phyloP scores from a whole-genome alignment of 495 filamentous ascomycete genomes.

The Penicillium canescens region DNA sequence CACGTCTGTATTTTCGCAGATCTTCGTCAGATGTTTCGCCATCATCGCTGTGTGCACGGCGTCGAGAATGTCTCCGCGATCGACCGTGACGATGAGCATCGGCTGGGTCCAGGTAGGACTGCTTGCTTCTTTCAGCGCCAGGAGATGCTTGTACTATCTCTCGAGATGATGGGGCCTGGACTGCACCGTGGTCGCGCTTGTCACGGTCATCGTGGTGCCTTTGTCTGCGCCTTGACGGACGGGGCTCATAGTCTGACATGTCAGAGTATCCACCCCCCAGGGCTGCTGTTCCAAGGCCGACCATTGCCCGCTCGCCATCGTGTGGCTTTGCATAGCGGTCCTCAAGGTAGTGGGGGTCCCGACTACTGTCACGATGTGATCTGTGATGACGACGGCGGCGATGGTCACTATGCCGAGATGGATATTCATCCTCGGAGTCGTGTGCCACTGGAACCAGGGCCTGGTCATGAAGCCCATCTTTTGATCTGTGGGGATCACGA shows the following conservation, averaged over 20 bases:
- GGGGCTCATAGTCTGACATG: slow-evolving; percentile 35
- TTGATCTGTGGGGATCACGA: slow-evolving; percentile 28
- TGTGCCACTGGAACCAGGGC: slow-evolving; percentile 38
- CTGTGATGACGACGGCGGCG: slow-evolving; percentile 28
- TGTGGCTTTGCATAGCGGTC: slow-evolving; percentile 26
- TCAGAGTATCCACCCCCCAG: slow-evolving; percentile 41
- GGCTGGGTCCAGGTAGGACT: slow-evolving; percentile 19
- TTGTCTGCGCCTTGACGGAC: slow-evolving; percentile 11
- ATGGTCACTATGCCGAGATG: slow-evolving; percentile 24
- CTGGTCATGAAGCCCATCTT: slow-evolving; percentile 33
- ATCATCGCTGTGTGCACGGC: slow-evolving; percentile 31
- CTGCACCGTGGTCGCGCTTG: slow-evolving; percentile 13
- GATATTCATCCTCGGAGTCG: slow-evolving; percentile 41
- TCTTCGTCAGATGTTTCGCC: slow-evolving; percentile 40
- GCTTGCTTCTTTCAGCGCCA: slow-evolving; percentile 14
- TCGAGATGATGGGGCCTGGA: slow-evolving; percentile 15
- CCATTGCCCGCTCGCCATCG: slow-evolving; percentile 17
- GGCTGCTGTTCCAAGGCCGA: slow-evolving; percentile 44
- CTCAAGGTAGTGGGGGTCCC: slow-evolving; percentile 27
- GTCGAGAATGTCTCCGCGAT: slow-evolving; percentile 32
- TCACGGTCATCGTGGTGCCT: slow-evolving; percentile 9
- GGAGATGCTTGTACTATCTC: slow-evolving; percentile 8
- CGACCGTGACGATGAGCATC: slow-evolving; percentile 26
- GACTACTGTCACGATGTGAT: slow-evolving; percentile 22
- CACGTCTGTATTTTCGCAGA: slow-evolving; percentile 35